Conservation (phyloP, 2,329 filamentous ascomycete species). For the Apiospora arundinis region DNA sequence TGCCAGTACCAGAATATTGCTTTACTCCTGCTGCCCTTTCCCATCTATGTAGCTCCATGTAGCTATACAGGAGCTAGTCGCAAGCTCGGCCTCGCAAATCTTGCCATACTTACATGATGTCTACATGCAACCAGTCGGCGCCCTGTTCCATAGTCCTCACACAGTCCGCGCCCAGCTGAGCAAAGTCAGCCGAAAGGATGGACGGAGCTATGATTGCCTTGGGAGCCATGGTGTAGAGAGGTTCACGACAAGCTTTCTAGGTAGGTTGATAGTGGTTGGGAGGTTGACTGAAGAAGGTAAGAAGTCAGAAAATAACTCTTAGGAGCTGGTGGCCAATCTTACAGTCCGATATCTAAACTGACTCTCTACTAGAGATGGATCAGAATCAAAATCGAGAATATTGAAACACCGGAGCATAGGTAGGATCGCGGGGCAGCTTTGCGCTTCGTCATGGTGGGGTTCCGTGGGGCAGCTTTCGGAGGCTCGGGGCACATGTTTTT, state of each 20-base stretch:
- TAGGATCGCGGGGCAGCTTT: constrained; percentile 13
- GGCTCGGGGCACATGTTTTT: not conserved
- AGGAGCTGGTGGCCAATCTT: not conserved
- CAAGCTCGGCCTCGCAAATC: constrained; percentile 6
- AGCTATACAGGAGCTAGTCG: not conserved
- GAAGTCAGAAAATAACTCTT: not conserved
- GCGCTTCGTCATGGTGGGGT: constrained; percentile 9
- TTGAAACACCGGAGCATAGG: not conserved
- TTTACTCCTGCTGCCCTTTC: not conserved
- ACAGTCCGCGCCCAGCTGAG: constrained; percentile 84
- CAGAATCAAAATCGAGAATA: not conserved
- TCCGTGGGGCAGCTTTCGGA: constrained; percentile 6
- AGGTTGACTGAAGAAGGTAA: not conserved
- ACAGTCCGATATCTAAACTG: not conserved
- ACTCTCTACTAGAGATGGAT: not conserved
- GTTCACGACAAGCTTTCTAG: not conserved
- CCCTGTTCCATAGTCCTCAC: constrained; percentile 83
- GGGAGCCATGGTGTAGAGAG: constrained; percentile 71
- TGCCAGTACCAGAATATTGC: constrained; percentile 1
- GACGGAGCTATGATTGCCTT: constrained; percentile 95
- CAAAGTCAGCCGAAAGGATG: constrained; percentile 98
- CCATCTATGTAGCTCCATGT: constrained; percentile 5
- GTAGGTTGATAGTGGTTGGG: not conserved
- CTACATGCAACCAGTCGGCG: constrained; percentile 92
- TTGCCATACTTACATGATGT: constrained; percentile 71